These are phyloP conservation scores for Stentor coeruleus DNA, from an alignment of 73 alveolate species.

Conservation along the genomic window DNA sequence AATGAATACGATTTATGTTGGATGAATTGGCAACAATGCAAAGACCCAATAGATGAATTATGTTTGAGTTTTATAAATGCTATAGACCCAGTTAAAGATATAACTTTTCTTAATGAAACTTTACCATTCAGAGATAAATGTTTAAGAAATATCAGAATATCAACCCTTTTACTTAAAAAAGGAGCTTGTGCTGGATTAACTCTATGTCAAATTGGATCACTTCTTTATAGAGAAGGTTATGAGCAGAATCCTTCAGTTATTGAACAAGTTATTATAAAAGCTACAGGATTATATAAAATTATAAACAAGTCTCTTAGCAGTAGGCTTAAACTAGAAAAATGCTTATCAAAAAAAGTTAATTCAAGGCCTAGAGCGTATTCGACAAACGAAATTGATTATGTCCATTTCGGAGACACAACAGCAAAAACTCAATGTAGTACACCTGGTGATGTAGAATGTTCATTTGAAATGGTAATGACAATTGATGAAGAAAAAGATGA, in stretches of 20 bases:
- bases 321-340: neutral
- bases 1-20: conserved; percentile 90
- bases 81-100: conserved; percentile 78
- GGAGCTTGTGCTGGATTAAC: conserved; percentile 80
- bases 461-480: conserved; percentile 8
- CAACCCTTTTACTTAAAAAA: conserved; percentile 72
- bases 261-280: neutral
- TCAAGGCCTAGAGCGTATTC: neutral
- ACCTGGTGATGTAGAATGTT: neutral
- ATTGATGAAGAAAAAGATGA: conserved; percentile 5
- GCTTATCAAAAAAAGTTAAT: neutral
- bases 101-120: conserved; percentile 65
- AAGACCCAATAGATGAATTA: conserved; percentile 63
- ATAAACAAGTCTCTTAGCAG: neutral
- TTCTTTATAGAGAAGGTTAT: neutral
- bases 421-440: neutral
- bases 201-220: conserved; percentile 67
- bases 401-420: neutral
- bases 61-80: conserved; percentile 66
- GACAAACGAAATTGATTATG: neutral
- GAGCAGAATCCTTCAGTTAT: neutral
- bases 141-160: conserved; percentile 82
- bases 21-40: conserved; percentile 92
- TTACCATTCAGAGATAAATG: conserved; percentile 88
- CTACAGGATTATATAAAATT: neutral